A percentile compares a stretch with the other conserved stretches of the same genome.
phyloP scores from a whole-genome alignment of 2,329 filamentous ascomycete genomes.

The Atkinsonella texensis region DNA sequence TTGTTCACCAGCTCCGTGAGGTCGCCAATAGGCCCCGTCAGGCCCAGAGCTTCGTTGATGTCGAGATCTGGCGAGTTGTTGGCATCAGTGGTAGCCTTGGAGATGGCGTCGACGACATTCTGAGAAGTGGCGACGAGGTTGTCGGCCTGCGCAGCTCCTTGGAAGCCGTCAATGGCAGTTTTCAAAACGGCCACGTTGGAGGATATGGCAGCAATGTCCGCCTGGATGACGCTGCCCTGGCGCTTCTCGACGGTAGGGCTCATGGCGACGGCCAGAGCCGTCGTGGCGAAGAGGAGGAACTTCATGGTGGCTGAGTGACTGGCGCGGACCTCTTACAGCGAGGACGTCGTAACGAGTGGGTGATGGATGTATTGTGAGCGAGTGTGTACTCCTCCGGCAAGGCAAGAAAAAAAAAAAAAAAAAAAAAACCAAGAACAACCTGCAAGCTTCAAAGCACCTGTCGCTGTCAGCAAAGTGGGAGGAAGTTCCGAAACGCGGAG shows the following conservation, averaged over 20 bases:
- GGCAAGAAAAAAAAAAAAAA: too few relatives aligned
- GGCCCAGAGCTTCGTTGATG: not conserved
- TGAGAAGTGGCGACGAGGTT: not conserved
- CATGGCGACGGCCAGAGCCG: not conserved
- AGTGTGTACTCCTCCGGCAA: not conserved
- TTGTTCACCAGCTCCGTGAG: not conserved
- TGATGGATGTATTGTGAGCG: not conserved
- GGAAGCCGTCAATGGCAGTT: not conserved
- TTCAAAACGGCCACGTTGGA: not conserved
- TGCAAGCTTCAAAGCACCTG: not conserved
- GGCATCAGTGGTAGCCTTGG: not conserved
- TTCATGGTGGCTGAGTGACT: conserved; percentile 1
- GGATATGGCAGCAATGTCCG: not conserved
- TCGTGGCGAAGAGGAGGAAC: conserved; percentile 6
- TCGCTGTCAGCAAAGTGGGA: not conserved
- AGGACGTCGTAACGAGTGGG: not conserved
- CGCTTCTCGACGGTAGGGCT: not conserved
- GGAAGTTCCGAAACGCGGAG: not conserved
- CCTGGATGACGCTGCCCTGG: not conserved
- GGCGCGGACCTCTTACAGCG: not conserved
- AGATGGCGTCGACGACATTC: not conserved
- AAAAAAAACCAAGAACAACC: not conserved
- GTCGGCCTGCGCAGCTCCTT: not conserved
- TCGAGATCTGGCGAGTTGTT: not conserved
- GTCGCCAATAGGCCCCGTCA: not conserved